A percentile compares a stretch with the other conserved stretches of the same genome.
Conservation (phyloP, 2,329 filamentous ascomycete species). For the Torrubiellomyces zombiae region DNA sequence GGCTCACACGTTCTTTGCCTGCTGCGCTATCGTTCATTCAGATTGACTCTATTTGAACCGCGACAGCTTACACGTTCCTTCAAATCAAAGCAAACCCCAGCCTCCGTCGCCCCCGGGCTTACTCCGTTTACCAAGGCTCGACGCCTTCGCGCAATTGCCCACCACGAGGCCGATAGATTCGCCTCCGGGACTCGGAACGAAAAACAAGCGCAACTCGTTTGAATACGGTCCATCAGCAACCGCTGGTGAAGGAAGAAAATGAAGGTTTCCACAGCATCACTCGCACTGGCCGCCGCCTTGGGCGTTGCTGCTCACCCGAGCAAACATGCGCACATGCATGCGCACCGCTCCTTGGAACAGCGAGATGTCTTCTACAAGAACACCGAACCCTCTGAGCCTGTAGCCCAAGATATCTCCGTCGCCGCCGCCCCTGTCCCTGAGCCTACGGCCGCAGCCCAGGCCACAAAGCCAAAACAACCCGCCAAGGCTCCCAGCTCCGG, state of each 20-base stretch:
- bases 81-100: too few species aligned
- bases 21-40: too few species aligned
- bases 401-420: constrained; percentile 8
- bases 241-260: too few species aligned
- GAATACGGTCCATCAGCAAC: constrained; percentile 1
- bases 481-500: constrained; percentile 5
- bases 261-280: constrained; percentile 22
- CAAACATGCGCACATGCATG: constrained; percentile 18
- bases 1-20: constrained; percentile 6
- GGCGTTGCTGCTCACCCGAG: constrained; percentile 25
- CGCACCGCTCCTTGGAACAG: constrained; percentile 14
- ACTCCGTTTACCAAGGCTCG: too few species aligned
- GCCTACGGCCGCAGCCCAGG: constrained; percentile 3
- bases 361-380: constrained; percentile 18
- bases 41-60: neutral
- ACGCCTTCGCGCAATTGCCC: too few species aligned
- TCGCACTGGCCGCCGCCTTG: constrained; percentile 22
- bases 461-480: constrained; percentile 2
- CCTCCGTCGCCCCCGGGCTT: too few species aligned
- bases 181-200: too few species aligned
- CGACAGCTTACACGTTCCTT: neutral
- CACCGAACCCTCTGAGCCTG: constrained; percentile 15
- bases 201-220: too few species aligned
- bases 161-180: too few species aligned
- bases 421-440: constrained; percentile 4